Percentiles rank a stretch among this genome's conserved stretches.
These are phyloP conservation scores for Backusella mclennaniae DNA, from an alignment of 192 early-diverging fungal species.

Conservation along the genomic window DNA sequence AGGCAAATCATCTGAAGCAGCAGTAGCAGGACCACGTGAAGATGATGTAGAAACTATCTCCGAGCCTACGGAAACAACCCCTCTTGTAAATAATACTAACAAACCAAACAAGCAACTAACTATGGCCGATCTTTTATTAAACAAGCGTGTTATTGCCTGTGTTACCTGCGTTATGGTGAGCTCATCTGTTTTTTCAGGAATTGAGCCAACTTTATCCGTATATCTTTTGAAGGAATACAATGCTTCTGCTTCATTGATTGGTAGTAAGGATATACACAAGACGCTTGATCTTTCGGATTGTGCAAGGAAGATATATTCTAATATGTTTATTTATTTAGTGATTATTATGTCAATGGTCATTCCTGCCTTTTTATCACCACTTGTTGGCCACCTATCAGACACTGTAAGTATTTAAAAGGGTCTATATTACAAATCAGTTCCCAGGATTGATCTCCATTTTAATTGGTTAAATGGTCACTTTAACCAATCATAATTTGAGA, in stretches of 20 bases:
- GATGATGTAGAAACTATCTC: constrained; percentile 7
- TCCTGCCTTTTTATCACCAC: constrained; percentile 60
- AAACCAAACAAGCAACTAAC: constrained; percentile 23
- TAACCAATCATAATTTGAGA: background rate
- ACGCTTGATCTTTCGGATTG: background rate
- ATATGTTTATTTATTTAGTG: constrained; percentile 29
- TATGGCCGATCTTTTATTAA: constrained; percentile 42
- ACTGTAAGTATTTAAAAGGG: background rate
- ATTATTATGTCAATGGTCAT: constrained; percentile 69
- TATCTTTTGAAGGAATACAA: constrained; percentile 42
- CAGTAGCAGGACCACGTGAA: background rate
- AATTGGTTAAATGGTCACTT: background rate
- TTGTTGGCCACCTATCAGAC: constrained; percentile 56
- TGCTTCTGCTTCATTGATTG: constrained; percentile 41
- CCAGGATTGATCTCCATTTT: background rate
- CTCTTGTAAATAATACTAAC: background rate
- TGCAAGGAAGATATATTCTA: background rate
- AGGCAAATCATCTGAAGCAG: background rate
- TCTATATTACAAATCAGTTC: background rate
- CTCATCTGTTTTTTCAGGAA: constrained; percentile 50
- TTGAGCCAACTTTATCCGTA: constrained; percentile 57
- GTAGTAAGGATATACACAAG: constrained; percentile 20
- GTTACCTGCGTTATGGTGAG: constrained; percentile 43
- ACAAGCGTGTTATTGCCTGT: constrained; percentile 47
- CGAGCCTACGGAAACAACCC: background rate